Percentiles rank a stretch among this genome's conserved stretches.
Evolutionary conservation across 345 rosid genomes (phyloP).

Genomic region (Syzygium aromaticum): DNA sequence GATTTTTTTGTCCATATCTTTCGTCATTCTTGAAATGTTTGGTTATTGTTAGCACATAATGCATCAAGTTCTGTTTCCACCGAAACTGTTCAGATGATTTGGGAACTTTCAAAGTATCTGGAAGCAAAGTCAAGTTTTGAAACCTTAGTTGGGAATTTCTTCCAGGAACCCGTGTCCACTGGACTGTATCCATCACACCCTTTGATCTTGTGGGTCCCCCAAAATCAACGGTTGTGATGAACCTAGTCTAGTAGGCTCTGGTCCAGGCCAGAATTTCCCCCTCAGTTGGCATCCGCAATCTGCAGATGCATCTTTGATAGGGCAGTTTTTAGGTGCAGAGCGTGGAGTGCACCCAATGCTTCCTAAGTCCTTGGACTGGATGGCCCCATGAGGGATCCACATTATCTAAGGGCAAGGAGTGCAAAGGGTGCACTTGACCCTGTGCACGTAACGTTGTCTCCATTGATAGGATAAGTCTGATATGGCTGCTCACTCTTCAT

Average conservation of each 20-base stretch:
- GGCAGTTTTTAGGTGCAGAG: background rate
- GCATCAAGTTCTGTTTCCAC: background rate
- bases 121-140: background rate
- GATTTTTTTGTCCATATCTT: background rate
- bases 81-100: background rate
- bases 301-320: background rate
- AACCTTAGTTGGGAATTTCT: background rate
- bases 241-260: background rate
- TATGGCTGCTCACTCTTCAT: conserved; percentile 1
- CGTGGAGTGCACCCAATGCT: background rate
- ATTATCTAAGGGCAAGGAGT: background rate
- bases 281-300: background rate
- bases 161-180: background rate
- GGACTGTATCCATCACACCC: background rate
- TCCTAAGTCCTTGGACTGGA: background rate
- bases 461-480: background rate
- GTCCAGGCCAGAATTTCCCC: background rate
- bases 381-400: background rate
- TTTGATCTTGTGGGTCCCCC: background rate
- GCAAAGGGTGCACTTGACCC: background rate
- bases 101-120: background rate
- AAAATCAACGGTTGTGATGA: background rate
- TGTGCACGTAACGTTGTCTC: background rate
- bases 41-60: background rate
- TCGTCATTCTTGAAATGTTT: background rate